A percentile compares a stretch with the other conserved stretches of the same genome.
Evolutionary conservation across 345 rosid genomes (phyloP).

Genomic region (Angophora floribunda): DNA sequence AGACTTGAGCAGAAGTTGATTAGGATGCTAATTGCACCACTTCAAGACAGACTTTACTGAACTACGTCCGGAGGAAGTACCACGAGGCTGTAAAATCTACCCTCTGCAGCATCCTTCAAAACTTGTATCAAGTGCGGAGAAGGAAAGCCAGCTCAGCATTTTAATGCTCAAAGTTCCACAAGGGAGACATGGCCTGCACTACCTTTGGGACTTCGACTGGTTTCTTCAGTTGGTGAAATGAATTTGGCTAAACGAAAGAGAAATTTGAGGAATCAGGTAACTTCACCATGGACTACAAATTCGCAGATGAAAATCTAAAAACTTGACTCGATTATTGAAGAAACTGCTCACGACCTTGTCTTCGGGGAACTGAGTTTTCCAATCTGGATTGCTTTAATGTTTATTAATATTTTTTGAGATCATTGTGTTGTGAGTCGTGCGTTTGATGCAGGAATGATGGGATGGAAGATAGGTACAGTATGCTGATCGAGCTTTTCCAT

Average conservation of each 20-base stretch:
- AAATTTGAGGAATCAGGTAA: too few species aligned
- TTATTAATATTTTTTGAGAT: too few species aligned
- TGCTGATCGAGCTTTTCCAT: constrained; percentile 46
- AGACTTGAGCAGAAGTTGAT: too few species aligned
- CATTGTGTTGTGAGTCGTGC: background rate
- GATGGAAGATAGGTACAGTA: constrained; percentile 87
- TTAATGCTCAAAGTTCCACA: too few species aligned
- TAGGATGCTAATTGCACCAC: too few species aligned
- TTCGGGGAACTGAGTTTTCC: background rate
- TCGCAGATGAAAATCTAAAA: background rate
- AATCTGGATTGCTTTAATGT: background rate
- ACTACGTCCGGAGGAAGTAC: too few species aligned
- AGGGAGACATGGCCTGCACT: too few species aligned
- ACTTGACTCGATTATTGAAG: background rate
- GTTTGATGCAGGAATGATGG: constrained; percentile 55
- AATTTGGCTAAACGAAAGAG: background rate
- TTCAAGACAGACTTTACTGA: too few species aligned
- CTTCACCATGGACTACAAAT: too few species aligned
- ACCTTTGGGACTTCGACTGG: background rate
- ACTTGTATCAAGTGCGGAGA: too few species aligned
- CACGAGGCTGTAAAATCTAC: too few species aligned
- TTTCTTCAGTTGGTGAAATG: background rate
- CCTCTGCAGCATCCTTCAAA: too few species aligned
- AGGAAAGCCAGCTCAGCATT: background rate
- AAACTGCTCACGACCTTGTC: background rate